These are phyloP conservation scores for Plantago coronopus DNA, from an alignment of 305 asterid species.

Conservation along the genomic window DNA sequence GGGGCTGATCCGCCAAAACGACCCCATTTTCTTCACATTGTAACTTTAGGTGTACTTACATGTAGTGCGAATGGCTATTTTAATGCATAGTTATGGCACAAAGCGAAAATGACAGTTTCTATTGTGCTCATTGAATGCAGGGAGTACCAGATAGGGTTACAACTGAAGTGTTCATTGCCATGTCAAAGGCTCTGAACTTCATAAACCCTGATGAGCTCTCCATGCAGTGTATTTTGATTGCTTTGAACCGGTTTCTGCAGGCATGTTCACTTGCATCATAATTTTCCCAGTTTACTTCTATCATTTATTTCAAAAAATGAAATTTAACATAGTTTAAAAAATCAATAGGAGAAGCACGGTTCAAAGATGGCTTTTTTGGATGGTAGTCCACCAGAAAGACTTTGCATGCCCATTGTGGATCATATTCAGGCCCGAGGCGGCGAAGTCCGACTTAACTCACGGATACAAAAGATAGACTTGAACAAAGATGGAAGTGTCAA, in stretches of 20 bases:
- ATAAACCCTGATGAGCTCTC: slow-evolving; percentile 95
- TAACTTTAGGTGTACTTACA: no score
- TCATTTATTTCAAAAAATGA: not conserved
- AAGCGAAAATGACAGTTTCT: not conserved
- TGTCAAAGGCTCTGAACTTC: slow-evolving; percentile 98
- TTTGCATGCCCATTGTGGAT: slow-evolving; percentile 86
- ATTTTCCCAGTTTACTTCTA: not conserved
- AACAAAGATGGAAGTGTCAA: slow-evolving; percentile 72
- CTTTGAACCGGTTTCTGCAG: slow-evolving; percentile 95
- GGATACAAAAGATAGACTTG: slow-evolving; percentile 73
- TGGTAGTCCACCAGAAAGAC: slow-evolving; percentile 98
- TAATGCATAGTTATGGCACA: slow-evolving; percentile 13
- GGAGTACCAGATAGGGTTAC: slow-evolving; percentile 96
- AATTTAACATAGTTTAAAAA: slow-evolving; percentile 5
- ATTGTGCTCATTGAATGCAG: slow-evolving; percentile 38
- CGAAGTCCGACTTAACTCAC: slow-evolving; percentile 64
- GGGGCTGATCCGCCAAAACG: no score
- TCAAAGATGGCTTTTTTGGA: slow-evolving; percentile 99
- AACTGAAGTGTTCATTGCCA: slow-evolving; percentile 90
- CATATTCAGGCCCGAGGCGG: slow-evolving; percentile 82
- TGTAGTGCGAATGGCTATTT: not conserved
- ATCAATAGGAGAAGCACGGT: slow-evolving; percentile 87
- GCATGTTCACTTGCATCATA: slow-evolving; percentile 27
- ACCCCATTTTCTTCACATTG: no score
- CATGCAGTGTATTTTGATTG: slow-evolving; percentile 94